Evolutionary conservation across 2,329 filamentous ascomycete genomes (phyloP).

Genomic region (Paecilomyces dactylethromorphus): DNA sequence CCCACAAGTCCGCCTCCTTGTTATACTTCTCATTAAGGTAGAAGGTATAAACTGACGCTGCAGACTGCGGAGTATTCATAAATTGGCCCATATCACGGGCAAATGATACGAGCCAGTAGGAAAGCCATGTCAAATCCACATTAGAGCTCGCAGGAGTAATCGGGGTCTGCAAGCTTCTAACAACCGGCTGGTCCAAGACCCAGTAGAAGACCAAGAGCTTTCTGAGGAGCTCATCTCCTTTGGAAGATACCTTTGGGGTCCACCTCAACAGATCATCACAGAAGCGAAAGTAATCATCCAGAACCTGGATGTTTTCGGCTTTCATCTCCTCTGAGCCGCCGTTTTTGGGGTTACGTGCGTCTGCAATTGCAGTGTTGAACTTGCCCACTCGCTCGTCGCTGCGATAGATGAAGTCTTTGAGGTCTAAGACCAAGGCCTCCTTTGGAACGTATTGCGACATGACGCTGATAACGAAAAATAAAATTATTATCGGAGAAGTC

Average conservation of each 20-base stretch:
- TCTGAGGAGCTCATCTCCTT: background rate
- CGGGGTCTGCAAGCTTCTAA: constrained; percentile 18
- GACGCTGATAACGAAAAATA: background rate
- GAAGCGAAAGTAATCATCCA: background rate
- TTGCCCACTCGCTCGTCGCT: background rate
- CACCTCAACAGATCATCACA: background rate
- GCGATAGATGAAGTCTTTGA: background rate
- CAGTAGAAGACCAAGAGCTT: constrained; percentile 30
- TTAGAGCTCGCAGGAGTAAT: constrained; percentile 23
- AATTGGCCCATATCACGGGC: constrained; percentile 29
- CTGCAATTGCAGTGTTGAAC: background rate
- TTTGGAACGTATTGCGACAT: background rate
- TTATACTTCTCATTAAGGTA: constrained; percentile 22
- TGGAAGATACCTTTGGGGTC: background rate
- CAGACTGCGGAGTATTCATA: constrained; percentile 26
- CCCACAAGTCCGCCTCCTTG: constrained; percentile 19
- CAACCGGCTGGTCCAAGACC: constrained; percentile 28
- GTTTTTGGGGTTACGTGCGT: background rate
- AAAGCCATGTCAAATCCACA: constrained; percentile 25
- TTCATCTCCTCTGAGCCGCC: background rate
- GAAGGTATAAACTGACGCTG: constrained; percentile 25
- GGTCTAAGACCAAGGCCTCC: background rate
- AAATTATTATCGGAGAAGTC: background rate
- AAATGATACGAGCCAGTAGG: constrained; percentile 34
- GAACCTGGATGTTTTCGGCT: background rate